Percentiles rank a stretch among this genome's conserved stretches.
phyloP scores from a whole-genome alignment of 495 filamentous ascomycete species.

The Daldinia loculata region DNA sequence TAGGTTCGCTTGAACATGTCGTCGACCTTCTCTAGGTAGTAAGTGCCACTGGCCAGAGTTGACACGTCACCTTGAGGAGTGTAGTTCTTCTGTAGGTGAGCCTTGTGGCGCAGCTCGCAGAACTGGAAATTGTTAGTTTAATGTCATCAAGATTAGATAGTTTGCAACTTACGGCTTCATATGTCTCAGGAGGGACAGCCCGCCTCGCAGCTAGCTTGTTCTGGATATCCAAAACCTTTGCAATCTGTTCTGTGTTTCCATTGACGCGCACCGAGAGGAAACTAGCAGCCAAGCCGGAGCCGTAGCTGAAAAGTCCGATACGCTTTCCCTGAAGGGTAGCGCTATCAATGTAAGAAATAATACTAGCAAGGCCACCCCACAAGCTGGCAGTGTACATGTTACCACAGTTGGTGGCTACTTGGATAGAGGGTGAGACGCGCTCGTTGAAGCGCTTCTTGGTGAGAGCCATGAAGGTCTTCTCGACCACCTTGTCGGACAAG shows the following conservation, averaged over 20 bases:
- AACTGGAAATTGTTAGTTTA: conserved; percentile 63
- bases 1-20: conserved; percentile 96
- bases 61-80: conserved; percentile 78
- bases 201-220: conserved; percentile 75
- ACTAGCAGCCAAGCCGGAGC: conserved; percentile 87
- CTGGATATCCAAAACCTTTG: conserved; percentile 81
- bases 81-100: conserved; percentile 92
- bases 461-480: conserved; percentile 96
- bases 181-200: conserved; percentile 80
- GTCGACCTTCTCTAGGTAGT: conserved; percentile 90
- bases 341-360: conserved; percentile 76
- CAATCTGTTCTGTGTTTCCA: conserved; percentile 78
- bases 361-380: conserved; percentile 81
- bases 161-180: conserved; percentile 74
- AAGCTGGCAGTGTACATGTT: conserved; percentile 99
- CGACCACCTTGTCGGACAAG: conserved; percentile 88
- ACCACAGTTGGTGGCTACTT: conserved; percentile 92
- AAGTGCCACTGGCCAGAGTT: conserved; percentile 78
- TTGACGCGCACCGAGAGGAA: conserved; percentile 88
- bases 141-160: not conserved
- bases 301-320: conserved; percentile 93
- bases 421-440: conserved; percentile 82
- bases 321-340: conserved; percentile 80
- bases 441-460: conserved; percentile 95
- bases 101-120: conserved; percentile 92